phyloP scores from a whole-genome alignment of 208 protist genomes.

The Entamoeba invadens region DNA sequence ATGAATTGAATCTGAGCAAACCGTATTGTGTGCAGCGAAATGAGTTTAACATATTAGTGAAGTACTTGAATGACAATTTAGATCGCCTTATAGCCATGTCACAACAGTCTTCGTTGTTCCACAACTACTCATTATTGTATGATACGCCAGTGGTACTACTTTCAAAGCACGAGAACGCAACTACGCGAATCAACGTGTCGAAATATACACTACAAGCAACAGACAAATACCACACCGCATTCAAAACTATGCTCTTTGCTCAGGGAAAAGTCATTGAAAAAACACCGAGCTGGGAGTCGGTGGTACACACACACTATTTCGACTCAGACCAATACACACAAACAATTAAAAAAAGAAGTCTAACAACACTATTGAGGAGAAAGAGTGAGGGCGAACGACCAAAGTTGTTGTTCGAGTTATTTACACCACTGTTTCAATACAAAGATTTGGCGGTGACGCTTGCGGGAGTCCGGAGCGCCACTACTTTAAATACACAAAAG shows the following conservation, averaged over 20 bases:
- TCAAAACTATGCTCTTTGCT: background rate
- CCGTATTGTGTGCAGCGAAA: background rate
- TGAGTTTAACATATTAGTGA: background rate
- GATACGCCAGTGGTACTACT: background rate
- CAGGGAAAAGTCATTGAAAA: background rate
- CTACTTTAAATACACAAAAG: background rate
- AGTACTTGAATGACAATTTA: background rate
- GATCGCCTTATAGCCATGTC: background rate
- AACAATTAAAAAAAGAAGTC: background rate
- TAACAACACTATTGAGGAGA: background rate
- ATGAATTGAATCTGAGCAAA: background rate
- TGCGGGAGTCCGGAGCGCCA: background rate
- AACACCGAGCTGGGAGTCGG: background rate
- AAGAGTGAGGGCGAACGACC: background rate
- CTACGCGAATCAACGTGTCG: no score
- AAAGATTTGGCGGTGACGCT: background rate
- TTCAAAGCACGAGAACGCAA: background rate
- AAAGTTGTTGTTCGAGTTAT: background rate
- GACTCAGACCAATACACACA: background rate
- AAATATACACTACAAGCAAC: background rate
- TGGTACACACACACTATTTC: background rate
- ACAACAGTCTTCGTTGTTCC: background rate
- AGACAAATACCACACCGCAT: background rate
- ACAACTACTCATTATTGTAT: background rate
- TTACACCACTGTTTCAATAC: background rate